These are phyloP conservation scores for Carnegiea gigantea DNA, from an alignment of 179 eudicot species.

Conservation along the genomic window DNA sequence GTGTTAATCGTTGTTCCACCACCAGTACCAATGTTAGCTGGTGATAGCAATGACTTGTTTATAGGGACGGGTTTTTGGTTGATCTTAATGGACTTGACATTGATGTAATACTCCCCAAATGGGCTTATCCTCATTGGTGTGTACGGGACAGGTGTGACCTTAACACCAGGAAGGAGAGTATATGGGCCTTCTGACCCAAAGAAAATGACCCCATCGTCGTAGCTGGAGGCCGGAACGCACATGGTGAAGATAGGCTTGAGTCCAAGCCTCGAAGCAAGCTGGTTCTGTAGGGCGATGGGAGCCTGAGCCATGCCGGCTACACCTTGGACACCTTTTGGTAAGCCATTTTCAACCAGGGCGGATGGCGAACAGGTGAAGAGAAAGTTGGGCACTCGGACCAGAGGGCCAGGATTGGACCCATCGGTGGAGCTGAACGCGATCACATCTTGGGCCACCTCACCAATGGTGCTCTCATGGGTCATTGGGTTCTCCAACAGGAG, in stretches of 20 bases:
- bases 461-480: slow-evolving; percentile 34
- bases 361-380: slow-evolving; percentile 47
- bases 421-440: slow-evolving; percentile 31
- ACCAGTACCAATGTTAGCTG: slow-evolving; percentile 19
- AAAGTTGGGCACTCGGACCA: slow-evolving; percentile 26
- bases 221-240: slow-evolving; percentile 33
- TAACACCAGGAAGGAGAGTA: slow-evolving; percentile 33
- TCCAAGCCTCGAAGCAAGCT: slow-evolving; percentile 26
- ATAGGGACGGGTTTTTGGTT: slow-evolving; percentile 26
- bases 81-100: slow-evolving; percentile 30
- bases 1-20: slow-evolving; percentile 30
- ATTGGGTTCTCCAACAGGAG: slow-evolving; percentile 35
- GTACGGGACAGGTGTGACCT: slow-evolving; percentile 27
- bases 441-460: slow-evolving; percentile 42
- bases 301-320: slow-evolving; percentile 39
- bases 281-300: slow-evolving; percentile 38
- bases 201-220: slow-evolving; percentile 29
- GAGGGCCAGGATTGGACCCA: slow-evolving; percentile 33
- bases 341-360: slow-evolving; percentile 27
- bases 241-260: slow-evolving; percentile 35
- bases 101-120: slow-evolving; percentile 34
- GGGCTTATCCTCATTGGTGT: slow-evolving; percentile 39
- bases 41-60: slow-evolving; percentile 26
- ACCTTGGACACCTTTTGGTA: slow-evolving; percentile 43
- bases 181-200: slow-evolving; percentile 43